A percentile compares a stretch with the other conserved stretches of the same genome.
Evolutionary conservation across 371 early-diverging fungal species (phyloP).

Genomic region (Mortierella sp.): DNA sequence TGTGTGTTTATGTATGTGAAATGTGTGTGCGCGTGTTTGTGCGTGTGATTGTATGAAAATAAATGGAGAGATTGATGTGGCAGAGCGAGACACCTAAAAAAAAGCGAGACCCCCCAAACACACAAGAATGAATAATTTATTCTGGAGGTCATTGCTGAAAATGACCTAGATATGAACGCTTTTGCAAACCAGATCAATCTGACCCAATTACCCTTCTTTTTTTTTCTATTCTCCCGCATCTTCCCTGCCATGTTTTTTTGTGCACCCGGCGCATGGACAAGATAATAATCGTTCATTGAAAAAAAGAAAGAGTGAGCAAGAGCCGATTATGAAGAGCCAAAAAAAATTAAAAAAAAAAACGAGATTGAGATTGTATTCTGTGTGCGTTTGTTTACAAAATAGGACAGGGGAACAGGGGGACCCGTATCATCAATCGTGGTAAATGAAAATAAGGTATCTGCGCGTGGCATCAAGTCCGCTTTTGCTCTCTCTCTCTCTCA

Average conservation of each 20-base stretch:
- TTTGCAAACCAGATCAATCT: too few relatives aligned
- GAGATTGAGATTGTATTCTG: neutral
- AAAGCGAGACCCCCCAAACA: neutral
- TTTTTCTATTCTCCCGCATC: neutral
- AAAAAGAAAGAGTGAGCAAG: neutral
- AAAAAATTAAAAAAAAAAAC: neutral
- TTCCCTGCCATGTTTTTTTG: neutral
- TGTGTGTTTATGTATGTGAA: neutral
- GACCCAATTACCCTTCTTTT: too few relatives aligned
- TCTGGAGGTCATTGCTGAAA: neutral
- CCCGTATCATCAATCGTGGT: neutral
- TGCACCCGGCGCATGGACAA: neutral
- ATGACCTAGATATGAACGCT: neutral
- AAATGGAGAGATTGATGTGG: conserved; percentile 1
- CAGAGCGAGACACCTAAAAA: neutral
- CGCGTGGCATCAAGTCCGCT: neutral
- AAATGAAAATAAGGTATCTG: conserved; percentile 1
- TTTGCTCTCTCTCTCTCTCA: conserved; percentile 7
- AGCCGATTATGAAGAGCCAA: neutral
- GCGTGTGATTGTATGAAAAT: neutral
- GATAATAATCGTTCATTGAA: neutral
- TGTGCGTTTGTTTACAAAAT: neutral
- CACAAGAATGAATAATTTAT: neutral
- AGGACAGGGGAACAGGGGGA: conserved; percentile 2
- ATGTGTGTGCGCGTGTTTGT: neutral